These are phyloP conservation scores for Protomyces pachydermus DNA, from an alignment of 1,139 yeast genomes.

Conservation along the genomic window DNA sequence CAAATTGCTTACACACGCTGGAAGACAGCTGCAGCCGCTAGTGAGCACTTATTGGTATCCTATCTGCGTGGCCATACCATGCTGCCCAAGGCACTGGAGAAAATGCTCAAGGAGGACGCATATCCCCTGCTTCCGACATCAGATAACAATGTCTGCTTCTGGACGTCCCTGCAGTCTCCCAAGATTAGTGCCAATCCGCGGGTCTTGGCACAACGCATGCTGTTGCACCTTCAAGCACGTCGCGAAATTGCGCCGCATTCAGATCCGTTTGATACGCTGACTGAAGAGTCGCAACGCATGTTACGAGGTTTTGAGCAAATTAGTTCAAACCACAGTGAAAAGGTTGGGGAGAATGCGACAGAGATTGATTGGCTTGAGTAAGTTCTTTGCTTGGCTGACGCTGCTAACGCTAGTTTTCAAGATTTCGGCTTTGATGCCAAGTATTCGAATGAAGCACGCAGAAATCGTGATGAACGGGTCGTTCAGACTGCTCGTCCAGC, in stretches of 20 bases:
- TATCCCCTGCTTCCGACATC: slow-evolving; percentile 1
- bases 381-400: neutral
- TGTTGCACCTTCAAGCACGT: slow-evolving; percentile 5
- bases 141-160: neutral
- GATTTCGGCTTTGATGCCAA: neutral
- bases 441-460: neutral
- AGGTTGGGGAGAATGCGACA: neutral
- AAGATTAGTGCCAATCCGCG: slow-evolving; percentile 13
- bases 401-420: neutral
- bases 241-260: neutral
- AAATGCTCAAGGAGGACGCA: neutral
- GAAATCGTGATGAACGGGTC: neutral
- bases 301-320: slow-evolving; percentile 3
- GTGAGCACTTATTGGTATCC: slow-evolving; percentile 6
- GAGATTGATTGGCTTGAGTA: neutral
- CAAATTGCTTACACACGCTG: slow-evolving; percentile 1
- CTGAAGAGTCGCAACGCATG: neutral
- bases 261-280: neutral
- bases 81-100: neutral
- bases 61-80: slow-evolving; percentile 3
- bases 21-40: neutral
- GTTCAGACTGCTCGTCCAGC: neutral
- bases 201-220: neutral
- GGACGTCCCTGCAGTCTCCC: neutral
- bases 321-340: neutral